These are phyloP conservation scores for Phytophthora fragariaefolia DNA, from an alignment of 352 stramenopile species.

Conservation along the genomic window DNA sequence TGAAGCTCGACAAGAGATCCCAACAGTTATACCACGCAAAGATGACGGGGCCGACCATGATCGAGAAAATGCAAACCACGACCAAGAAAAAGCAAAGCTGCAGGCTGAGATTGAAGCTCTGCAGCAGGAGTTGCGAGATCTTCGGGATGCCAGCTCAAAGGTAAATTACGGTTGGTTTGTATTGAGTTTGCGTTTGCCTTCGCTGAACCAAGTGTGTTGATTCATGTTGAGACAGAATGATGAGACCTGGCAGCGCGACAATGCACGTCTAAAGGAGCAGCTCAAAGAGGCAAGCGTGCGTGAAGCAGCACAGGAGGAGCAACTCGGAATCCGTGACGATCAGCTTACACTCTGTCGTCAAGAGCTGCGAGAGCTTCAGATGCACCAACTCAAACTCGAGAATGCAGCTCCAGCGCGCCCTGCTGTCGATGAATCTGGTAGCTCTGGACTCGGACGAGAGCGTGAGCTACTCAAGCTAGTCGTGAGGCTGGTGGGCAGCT, in stretches of 20 bases:
- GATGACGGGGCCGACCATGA: slow-evolving; percentile 14
- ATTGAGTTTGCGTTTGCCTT: too few species aligned
- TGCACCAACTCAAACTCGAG: slow-evolving; percentile 23
- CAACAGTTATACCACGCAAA: background rate
- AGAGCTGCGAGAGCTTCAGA: slow-evolving; percentile 24
- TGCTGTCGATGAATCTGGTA: slow-evolving; percentile 15
- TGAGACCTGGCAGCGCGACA: slow-evolving; percentile 32
- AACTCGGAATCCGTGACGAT: slow-evolving; percentile 14
- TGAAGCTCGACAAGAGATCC: background rate
- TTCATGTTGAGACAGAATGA: slow-evolving; percentile 17
- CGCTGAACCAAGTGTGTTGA: too few species aligned
- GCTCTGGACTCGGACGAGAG: slow-evolving; percentile 27
- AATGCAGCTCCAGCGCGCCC: background rate
- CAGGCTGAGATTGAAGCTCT: slow-evolving; percentile 14
- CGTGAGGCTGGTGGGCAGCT: slow-evolving; percentile 25
- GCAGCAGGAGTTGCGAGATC: slow-evolving; percentile 22
- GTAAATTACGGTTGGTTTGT: background rate
- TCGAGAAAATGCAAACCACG: slow-evolving; percentile 11
- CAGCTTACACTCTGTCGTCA: slow-evolving; percentile 24
- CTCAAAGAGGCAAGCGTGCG: slow-evolving; percentile 11
- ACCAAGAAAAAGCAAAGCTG: slow-evolving; percentile 16
- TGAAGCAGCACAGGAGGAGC: slow-evolving; percentile 19
- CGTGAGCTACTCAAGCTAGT: slow-evolving; percentile 29
- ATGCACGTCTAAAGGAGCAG: slow-evolving; percentile 28
- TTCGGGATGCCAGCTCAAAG: slow-evolving; percentile 26